Percentiles rank a stretch among this genome's conserved stretches.
These are phyloP conservation scores for Grigorovia humatica DNA, from an alignment of 805 yeast species.

Conservation along the genomic window DNA sequence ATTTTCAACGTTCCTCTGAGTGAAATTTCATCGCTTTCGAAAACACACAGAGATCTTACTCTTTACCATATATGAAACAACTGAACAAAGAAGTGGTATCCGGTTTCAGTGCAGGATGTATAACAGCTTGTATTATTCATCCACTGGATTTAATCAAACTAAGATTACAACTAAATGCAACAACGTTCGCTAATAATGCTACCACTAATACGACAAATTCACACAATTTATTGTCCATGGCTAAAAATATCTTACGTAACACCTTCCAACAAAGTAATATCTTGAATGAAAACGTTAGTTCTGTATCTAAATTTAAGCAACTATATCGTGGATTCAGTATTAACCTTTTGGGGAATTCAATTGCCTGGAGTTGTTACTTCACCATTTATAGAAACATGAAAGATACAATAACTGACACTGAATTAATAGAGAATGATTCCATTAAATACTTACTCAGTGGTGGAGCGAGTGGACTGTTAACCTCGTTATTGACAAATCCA, in stretches of 20 bases:
- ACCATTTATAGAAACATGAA: slow-evolving; percentile 61
- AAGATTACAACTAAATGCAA: slow-evolving; percentile 56
- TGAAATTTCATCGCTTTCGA: not conserved
- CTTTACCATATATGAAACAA: not conserved
- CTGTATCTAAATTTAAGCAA: slow-evolving; percentile 15
- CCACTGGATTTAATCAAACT: slow-evolving; percentile 84
- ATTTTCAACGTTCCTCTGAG: no score
- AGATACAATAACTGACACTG: slow-evolving; percentile 17
- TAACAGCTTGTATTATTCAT: slow-evolving; percentile 73
- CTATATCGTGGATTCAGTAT: slow-evolving; percentile 71
- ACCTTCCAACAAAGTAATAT: slow-evolving; percentile 2
- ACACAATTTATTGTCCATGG: slow-evolving; percentile 4
- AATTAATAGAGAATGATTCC: slow-evolving; percentile 13
- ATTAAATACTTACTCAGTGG: slow-evolving; percentile 45
- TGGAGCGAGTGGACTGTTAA: slow-evolving; percentile 60
- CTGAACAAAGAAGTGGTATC: slow-evolving; percentile 47
- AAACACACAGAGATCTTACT: no score
- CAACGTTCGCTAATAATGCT: not conserved
- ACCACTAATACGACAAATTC: no score
- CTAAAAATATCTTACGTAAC: slow-evolving; percentile 1
- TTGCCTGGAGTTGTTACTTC: slow-evolving; percentile 87
- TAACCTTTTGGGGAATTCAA: slow-evolving; percentile 71
- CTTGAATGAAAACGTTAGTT: not conserved
- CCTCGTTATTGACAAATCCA: slow-evolving; percentile 78
- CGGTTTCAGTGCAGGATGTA: slow-evolving; percentile 73